Evolutionary conservation across 305 asterid species (phyloP).

Genomic region (Fraxinus floribunda): DNA sequence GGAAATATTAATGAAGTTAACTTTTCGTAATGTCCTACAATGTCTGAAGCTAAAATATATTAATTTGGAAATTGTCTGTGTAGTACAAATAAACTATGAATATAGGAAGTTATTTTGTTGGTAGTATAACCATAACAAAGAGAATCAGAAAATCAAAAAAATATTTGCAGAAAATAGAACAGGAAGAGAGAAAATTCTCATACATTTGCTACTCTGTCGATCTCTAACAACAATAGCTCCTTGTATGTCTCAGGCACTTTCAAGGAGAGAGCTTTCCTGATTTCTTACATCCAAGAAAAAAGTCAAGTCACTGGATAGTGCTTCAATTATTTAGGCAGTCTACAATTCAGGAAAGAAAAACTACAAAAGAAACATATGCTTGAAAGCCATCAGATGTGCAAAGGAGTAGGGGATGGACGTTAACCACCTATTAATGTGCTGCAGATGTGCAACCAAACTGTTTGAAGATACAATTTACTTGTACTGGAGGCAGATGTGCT

Average conservation of each 20-base stretch:
- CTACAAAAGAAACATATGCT: background rate
- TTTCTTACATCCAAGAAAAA: conserved; percentile 56
- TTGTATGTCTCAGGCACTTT: conserved; percentile 89
- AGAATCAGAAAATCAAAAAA: background rate
- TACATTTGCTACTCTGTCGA: conserved; percentile 88
- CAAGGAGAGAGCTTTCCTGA: conserved; percentile 77
- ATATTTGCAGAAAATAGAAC: background rate
- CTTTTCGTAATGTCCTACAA: background rate
- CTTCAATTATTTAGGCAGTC: conserved; percentile 3
- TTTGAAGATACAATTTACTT: background rate
- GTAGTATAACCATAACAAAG: background rate
- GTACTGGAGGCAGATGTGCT: background rate
- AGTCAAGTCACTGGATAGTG: conserved; percentile 24
- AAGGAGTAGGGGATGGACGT: background rate
- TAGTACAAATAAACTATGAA: background rate
- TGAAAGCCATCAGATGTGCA: background rate
- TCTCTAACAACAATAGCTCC: conserved; percentile 67
- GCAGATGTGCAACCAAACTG: background rate
- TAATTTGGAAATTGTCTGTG: background rate
- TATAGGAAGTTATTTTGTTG: background rate
- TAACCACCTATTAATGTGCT: background rate
- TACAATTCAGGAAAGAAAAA: background rate
- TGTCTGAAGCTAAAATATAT: conserved; percentile 3
- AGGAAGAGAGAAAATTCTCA: conserved; percentile 25
- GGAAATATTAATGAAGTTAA: background rate